Conservation (phyloP, 257 asterid species). For the Plantago ovata region DNA sequence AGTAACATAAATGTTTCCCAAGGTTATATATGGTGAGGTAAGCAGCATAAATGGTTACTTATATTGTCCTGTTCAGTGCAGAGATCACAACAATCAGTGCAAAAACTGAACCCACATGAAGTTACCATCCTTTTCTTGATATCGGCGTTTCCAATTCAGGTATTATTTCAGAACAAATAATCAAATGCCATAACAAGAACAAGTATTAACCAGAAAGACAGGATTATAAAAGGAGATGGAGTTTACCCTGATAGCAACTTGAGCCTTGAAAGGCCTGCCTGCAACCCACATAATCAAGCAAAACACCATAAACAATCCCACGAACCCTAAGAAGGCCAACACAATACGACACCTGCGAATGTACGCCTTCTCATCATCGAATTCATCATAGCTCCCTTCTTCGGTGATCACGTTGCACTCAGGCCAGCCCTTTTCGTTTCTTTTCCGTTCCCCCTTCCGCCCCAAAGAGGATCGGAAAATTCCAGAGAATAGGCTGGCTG, state of each 20-base stretch:
- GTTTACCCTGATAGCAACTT: conserved; percentile 65
- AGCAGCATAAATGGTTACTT: no score
- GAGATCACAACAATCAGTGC: no score
- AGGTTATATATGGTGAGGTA: no score
- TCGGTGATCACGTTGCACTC: conserved; percentile 87
- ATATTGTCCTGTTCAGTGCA: no score
- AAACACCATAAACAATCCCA: conserved; percentile 63
- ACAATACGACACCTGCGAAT: conserved; percentile 67
- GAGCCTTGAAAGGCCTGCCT: conserved; percentile 64
- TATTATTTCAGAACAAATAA: no score
- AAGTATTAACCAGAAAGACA: conserved; percentile 12
- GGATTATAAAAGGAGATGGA: conserved; percentile 9
- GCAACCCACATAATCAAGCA: conserved; percentile 96
- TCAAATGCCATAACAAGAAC: background rate
- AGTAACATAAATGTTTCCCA: no score
- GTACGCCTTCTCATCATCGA: conserved; percentile 54
- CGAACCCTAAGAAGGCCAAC: conserved; percentile 66
- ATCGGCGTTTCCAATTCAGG: no score
- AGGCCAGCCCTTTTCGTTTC: conserved; percentile 97
- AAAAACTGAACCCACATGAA: no score
- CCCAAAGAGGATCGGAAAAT: conserved; percentile 91
- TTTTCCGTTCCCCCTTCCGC: conserved; percentile 60
- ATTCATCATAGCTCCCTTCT: conserved; percentile 81
- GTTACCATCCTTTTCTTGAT: no score
- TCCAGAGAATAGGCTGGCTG: conserved; percentile 89